Percentiles rank a stretch among this genome's conserved stretches.
phyloP scores from a whole-genome alignment of 2,329 filamentous ascomycete genomes.

The Fusarium austroafricanum region DNA sequence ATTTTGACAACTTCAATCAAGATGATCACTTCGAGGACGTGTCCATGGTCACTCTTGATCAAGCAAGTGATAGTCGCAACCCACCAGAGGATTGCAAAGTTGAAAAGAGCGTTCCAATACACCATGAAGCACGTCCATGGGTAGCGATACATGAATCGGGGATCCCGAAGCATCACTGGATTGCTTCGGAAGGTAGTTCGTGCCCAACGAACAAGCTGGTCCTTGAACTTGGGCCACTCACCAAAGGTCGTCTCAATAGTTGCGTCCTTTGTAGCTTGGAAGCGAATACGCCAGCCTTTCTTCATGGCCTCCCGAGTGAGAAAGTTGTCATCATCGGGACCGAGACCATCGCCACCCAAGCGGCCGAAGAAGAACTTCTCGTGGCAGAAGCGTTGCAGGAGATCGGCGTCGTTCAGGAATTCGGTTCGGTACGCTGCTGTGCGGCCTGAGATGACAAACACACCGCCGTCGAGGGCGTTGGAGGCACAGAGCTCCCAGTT shows the following conservation, averaged over 20 bases:
- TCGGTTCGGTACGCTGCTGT: slow-evolving; percentile 63
- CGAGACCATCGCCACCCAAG: slow-evolving; percentile 53
- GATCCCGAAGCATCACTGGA: slow-evolving; percentile 60
- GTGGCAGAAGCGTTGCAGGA: slow-evolving; percentile 58
- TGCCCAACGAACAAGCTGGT: slow-evolving; percentile 67
- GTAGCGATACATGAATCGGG: slow-evolving; percentile 36
- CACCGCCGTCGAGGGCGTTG: slow-evolving; percentile 67
- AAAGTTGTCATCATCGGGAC: slow-evolving; percentile 71
- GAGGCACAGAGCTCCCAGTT: slow-evolving; percentile 70
- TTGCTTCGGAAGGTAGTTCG: slow-evolving; percentile 70
- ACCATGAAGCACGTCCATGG: slow-evolving; percentile 67
- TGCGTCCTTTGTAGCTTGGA: slow-evolving; percentile 63
- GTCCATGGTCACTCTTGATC: background rate
- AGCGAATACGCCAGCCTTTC: slow-evolving; percentile 63
- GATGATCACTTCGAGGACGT: background rate
- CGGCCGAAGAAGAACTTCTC: slow-evolving; percentile 62
- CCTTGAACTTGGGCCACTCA: slow-evolving; percentile 59
- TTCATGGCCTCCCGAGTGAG: slow-evolving; percentile 65
- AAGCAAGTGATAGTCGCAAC: slow-evolving; percentile 52
- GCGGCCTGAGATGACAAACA: slow-evolving; percentile 69
- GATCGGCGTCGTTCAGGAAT: slow-evolving; percentile 59
- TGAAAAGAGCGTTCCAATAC: slow-evolving; percentile 64
- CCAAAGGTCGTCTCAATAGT: slow-evolving; percentile 66
- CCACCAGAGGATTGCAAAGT: slow-evolving; percentile 68
- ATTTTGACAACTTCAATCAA: slow-evolving; percentile 55